These are phyloP conservation scores for Blastomyces silverae DNA, from an alignment of 2,329 filamentous ascomycete species.

Conservation along the genomic window DNA sequence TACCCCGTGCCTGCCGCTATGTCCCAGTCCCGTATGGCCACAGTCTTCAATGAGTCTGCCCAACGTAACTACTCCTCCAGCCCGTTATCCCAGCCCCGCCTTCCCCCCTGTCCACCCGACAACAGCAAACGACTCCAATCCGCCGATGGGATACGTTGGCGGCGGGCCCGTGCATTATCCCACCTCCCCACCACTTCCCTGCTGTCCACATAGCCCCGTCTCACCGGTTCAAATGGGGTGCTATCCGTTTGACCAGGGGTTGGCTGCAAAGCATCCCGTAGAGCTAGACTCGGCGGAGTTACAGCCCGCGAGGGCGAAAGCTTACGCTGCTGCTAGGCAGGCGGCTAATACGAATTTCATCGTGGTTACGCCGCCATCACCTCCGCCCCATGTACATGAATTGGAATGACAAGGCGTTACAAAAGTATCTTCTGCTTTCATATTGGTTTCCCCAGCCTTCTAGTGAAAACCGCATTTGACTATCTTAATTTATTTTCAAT, in stretches of 20 bases:
- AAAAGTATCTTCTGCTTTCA: neutral
- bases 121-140: neutral
- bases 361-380: neutral
- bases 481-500: no score
- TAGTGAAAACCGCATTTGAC: no score
- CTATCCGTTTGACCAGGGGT: neutral
- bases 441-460: neutral
- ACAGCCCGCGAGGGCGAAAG: constrained; percentile 1
- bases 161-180: neutral
- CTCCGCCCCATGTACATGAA: constrained; percentile 1
- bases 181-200: neutral
- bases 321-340: neutral
- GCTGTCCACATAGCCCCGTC: neutral
- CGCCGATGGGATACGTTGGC: neutral
- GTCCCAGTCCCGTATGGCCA: neutral
- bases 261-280: neutral
- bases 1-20: neutral
- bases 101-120: neutral
- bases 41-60: neutral
- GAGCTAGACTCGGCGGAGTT: constrained; percentile 1
- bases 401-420: neutral
- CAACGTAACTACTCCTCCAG: no score
- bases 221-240: neutral
- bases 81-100: neutral
- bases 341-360: no score